Evolutionary conservation across 2,329 filamentous ascomycete genomes (phyloP).

Genomic region (Elsinoe perseae): DNA sequence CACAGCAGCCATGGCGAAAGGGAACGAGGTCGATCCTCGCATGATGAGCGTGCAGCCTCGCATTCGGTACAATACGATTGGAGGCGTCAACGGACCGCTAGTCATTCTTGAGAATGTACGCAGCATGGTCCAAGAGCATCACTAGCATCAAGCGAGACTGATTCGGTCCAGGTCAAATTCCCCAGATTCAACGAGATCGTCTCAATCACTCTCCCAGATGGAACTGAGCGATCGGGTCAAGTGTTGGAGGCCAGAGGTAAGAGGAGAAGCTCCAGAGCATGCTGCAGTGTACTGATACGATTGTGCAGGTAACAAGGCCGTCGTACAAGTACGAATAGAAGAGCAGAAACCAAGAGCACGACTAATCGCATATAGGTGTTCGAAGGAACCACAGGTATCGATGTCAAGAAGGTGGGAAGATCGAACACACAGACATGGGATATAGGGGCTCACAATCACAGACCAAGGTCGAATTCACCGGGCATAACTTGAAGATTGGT

Average conservation of each 20-base stretch:
- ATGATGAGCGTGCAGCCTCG: slow-evolving; percentile 57
- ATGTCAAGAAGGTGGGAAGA: slow-evolving; percentile 76
- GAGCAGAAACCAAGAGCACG: background rate
- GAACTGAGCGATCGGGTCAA: slow-evolving; percentile 85
- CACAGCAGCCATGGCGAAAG: slow-evolving; percentile 26
- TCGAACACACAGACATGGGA: background rate
- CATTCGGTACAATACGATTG: slow-evolving; percentile 95
- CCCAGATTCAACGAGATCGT: slow-evolving; percentile 98
- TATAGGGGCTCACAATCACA: slow-evolving; percentile 34
- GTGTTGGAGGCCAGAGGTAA: slow-evolving; percentile 94
- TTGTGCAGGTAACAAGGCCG: slow-evolving; percentile 72
- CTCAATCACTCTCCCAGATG: slow-evolving; percentile 89
- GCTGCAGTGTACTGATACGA: background rate
- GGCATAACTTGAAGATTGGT: slow-evolving; percentile 94
- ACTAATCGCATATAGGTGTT: slow-evolving; percentile 60
- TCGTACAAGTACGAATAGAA: slow-evolving; percentile 67
- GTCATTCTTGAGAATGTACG: slow-evolving; percentile 94
- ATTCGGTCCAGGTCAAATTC: slow-evolving; percentile 72
- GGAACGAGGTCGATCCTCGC: slow-evolving; percentile 36
- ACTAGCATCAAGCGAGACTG: slow-evolving; percentile 23
- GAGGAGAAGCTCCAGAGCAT: slow-evolving; percentile 16
- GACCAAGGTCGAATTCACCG: slow-evolving; percentile 97
- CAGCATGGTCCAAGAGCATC: slow-evolving; percentile 21
- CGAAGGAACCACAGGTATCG: slow-evolving; percentile 91
- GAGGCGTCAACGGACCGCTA: slow-evolving; percentile 93